Base-by-base conservation (phyloP, 2,329 filamentous ascomycete species). In the Pseudogymnoascus sp. region DNA sequence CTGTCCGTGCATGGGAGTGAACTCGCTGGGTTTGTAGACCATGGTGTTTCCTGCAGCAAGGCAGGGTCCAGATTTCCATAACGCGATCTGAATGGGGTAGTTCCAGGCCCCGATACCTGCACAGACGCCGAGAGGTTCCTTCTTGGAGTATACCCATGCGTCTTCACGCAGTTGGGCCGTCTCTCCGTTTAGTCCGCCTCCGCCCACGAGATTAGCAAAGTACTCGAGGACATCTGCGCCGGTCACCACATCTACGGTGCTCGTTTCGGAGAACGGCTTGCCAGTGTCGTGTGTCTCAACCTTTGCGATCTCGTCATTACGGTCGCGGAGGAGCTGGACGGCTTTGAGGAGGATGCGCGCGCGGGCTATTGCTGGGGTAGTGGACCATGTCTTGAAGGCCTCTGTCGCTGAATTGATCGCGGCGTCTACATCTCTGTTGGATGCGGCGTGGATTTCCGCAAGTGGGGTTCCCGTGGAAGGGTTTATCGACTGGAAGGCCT, bases 61-160 rank as follows among this genome's bases (percentile, higher is more conserved):
- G 70, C 91, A 95, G 0, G 91, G 89, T 0, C 89, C 90, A 1
- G 89, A 92, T 76, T 96, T 96, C 91, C 91, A 96, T 1, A 96
- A 80, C 8, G 91, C 91, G 68, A 96, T 96, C 75, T 96, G 91
- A 67, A 96, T 89, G 11, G 91, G 91, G 73, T 96, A 96, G 76
- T 96, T 96, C 91, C 91, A 96, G 13, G 91, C 91, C 63, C 91
- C 91, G 68, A 96, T 96, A 64, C 90, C 91, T 13, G 84, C 91
- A 74, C 91, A 96, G 13, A 95, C 90, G 26, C 91, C 91, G 17
- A 96, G 78, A 4, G 91, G 83, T 69, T 90, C 88, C 74, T 95
- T 93, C 71, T 85, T 87, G 10, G 89, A 93, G 75, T 93, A 91
- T 38, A 95, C 85, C 83, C 88, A 92, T 3, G 91, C 90, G 68